Evolutionary conservation across 2,329 filamentous ascomycete species (phyloP), one percentile per base, ranked within the genome.

Genomic region (Mycosphaerelloides madeirae): DNA sequence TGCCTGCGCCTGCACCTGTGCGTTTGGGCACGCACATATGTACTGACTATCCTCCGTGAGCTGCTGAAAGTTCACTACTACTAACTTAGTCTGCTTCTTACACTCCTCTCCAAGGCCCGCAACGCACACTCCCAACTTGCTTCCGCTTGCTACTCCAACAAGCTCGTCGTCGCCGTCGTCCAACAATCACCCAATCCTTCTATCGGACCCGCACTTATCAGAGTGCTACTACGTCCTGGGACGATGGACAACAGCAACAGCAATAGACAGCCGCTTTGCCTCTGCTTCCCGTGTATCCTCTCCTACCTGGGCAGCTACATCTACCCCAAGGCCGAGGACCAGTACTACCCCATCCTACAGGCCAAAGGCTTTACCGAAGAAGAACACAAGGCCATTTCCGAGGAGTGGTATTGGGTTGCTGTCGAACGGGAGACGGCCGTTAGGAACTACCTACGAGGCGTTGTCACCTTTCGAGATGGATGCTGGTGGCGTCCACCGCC

Each of bases 391-490:
- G 46, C 41, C 5, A 56, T 56, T 29, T 52, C 53, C 6, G 53
- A 56, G 33, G 53, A 56, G 31, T 56, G 53, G 53, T 56, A 54
- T 36, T 56, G 53, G 53, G 45, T 56, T 6, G 49, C 53, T 3
- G 44, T 56, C 31, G 53, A 56, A 25, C 37, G 53, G 18, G 53
- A 56, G 41, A 56, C 53, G 13, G 51, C 46, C 15, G 53, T 56
- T 5, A 52, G 40, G 29, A 51, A 56, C 32, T 56, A 54, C 31
- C 41, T 56, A 7, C 29, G 43, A 15, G 53, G 53, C 18, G 43
- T 47, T 40, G 53, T 49, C 14, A 56, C 46, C 19, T 49, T 56
- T 38, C 32, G 36, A 28, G 53, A 56, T 46, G 53, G 38, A 31
- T 40, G 38, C 14, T 32, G 29, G 14, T 40, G 38, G 38, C 25